Evolutionary conservation across 2,329 filamentous ascomycete species (phyloP).

Genomic region (Lasiodiplodia sp.): DNA sequence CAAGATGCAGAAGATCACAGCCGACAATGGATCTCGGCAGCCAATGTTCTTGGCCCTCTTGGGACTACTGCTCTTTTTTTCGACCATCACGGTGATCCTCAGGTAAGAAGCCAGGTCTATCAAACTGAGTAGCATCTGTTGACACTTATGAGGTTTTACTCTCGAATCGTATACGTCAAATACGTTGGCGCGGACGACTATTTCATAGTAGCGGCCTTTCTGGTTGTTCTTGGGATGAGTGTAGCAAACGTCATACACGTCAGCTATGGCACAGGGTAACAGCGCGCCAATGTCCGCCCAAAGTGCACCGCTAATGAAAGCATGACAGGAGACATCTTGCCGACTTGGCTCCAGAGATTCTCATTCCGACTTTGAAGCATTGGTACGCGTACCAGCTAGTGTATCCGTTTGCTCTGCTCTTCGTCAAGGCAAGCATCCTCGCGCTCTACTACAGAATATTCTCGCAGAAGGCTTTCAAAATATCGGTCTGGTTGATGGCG

Average conservation of each 20-base stretch:
- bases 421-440: slow-evolving; percentile 38
- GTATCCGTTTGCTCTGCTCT: slow-evolving; percentile 37
- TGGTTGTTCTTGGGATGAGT: slow-evolving; percentile 30
- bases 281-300: too few species aligned
- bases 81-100: slow-evolving; percentile 29
- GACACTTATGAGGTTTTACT: slow-evolving; percentile 27
- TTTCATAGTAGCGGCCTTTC: slow-evolving; percentile 33
- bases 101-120: slow-evolving; percentile 14
- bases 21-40: slow-evolving; percentile 34
- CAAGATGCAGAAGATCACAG: slow-evolving; percentile 33
- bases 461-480: slow-evolving; percentile 32
- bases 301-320: slow-evolving; percentile 2
- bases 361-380: slow-evolving; percentile 36
- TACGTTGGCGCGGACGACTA: slow-evolving; percentile 35
- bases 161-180: slow-evolving; percentile 30
- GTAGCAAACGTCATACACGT: slow-evolving; percentile 31
- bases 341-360: slow-evolving; percentile 32
- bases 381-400: slow-evolving; percentile 40
- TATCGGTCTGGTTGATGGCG: slow-evolving; percentile 27
- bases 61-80: slow-evolving; percentile 32
- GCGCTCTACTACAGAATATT: slow-evolving; percentile 37
- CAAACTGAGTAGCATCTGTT: not conserved
- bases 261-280: slow-evolving; percentile 33
- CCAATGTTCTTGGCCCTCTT: slow-evolving; percentile 35
- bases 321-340: slow-evolving; percentile 30